Conservation (phyloP, 2,329 filamentous ascomycete genomes). For the Cladosporium sp. region DNA sequence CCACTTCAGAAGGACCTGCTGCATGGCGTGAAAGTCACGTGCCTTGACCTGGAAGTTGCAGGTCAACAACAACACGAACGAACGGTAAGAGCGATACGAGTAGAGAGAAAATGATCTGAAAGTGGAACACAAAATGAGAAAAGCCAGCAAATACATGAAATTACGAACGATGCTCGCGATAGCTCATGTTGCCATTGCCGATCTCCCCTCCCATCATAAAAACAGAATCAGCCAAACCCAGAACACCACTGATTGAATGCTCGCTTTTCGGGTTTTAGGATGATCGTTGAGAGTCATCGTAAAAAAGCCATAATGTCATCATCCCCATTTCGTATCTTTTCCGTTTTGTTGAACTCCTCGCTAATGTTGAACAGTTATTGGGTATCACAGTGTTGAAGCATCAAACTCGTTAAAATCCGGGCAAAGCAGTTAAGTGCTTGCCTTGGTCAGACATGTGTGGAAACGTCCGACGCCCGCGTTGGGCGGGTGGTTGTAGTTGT, state of each 20-base stretch:
- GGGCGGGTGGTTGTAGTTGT: conserved; percentile 2
- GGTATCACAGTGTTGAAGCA: conserved; percentile 28
- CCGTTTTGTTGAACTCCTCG: conserved; percentile 28
- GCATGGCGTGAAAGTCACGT: background rate
- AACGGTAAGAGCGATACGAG: too few species aligned
- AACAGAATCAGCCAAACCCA: conserved; percentile 2
- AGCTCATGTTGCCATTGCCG: background rate
- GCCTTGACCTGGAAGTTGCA: background rate
- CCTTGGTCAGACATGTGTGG: conserved; percentile 8
- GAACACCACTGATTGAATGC: conserved; percentile 9
- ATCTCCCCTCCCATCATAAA: conserved; percentile 1
- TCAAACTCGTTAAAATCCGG: conserved; percentile 12
- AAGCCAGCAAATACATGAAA: conserved; percentile 7
- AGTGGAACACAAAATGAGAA: background rate
- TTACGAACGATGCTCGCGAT: conserved; percentile 6
- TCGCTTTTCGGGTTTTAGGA: conserved; percentile 10
- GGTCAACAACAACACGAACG: background rate
- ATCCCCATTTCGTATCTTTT: conserved; percentile 13
- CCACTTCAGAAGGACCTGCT: background rate
- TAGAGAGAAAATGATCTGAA: too few species aligned
- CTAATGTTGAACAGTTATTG: conserved; percentile 18
- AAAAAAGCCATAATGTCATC: conserved; percentile 14
- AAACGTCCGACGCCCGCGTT: conserved; percentile 11
- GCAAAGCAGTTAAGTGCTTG: conserved; percentile 17
- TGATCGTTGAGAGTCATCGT: conserved; percentile 24